Percentiles rank a stretch among this genome's conserved stretches.
These are phyloP conservation scores for Mycena indigotica DNA, from an alignment of 768 basidiomycete genomes.

Conservation along the genomic window DNA sequence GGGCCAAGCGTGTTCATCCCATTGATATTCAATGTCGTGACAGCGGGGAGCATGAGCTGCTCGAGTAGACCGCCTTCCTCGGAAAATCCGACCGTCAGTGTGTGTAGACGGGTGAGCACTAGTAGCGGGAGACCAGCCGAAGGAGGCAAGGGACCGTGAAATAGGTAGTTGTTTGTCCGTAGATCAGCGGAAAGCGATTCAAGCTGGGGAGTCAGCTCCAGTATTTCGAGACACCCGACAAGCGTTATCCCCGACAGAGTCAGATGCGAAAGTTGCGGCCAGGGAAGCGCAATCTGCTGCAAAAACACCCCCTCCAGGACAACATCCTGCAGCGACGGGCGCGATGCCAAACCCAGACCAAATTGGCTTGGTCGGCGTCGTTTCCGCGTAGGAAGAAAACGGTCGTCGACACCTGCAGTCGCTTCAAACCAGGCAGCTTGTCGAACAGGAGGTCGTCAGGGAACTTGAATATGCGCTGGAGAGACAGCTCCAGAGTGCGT, in stretches of 20 bases:
- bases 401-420: not conserved
- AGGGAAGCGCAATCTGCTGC: not conserved
- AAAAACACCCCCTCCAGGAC: not conserved
- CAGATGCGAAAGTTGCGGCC: not conserved
- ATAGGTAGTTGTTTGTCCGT: not conserved
- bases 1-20: not conserved
- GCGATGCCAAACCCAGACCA: not conserved
- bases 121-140: not conserved
- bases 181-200: not conserved
- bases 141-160: not conserved
- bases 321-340: not conserved
- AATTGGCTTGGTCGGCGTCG: not conserved
- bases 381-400: not conserved
- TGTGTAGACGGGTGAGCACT: not conserved
- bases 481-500: not conserved
- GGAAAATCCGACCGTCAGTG: not conserved
- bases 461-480: not conserved
- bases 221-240: not conserved
- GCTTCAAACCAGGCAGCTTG: not conserved
- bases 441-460: not conserved
- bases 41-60: not conserved
- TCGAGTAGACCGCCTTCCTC: not conserved
- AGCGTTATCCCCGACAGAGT: not conserved
- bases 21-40: not conserved
- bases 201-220: not conserved